Percentiles rank a stretch among this genome's conserved stretches.
phyloP scores from a whole-genome alignment of 768 basidiomycete genomes.

The Kwoniella dejecticola region DNA sequence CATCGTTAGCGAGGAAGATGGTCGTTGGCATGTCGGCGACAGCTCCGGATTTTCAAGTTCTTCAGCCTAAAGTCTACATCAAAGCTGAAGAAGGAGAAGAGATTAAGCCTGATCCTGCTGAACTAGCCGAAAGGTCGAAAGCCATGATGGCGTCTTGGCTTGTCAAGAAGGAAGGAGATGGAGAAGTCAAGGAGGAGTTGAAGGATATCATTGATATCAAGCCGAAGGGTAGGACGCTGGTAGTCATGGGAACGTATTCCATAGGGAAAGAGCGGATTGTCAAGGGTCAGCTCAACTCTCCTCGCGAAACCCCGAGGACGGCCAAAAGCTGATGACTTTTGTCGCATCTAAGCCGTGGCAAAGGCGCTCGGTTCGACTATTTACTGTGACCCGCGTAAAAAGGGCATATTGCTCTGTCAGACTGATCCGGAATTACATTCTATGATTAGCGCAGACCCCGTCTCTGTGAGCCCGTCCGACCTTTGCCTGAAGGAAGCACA shows the following conservation, averaged over 20 bases:
- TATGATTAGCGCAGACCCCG: constrained; percentile 74
- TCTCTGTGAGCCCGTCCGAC: constrained; percentile 57
- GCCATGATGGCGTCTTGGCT: constrained; percentile 56
- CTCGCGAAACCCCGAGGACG: neutral
- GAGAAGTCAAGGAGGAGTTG: constrained; percentile 31
- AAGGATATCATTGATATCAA: constrained; percentile 31
- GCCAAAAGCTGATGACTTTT: constrained; percentile 15
- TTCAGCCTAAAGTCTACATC: constrained; percentile 26
- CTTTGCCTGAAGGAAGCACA: neutral
- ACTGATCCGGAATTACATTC: constrained; percentile 77
- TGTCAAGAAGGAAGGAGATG: constrained; percentile 52
- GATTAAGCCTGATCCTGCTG: constrained; percentile 54
- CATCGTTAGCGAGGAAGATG: constrained; percentile 70
- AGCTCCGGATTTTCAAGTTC: constrained; percentile 29
- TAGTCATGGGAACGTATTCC: constrained; percentile 71
- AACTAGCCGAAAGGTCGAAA: constrained; percentile 46
- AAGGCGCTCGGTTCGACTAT: constrained; percentile 76
- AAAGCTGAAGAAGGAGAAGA: constrained; percentile 35
- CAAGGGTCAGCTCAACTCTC: constrained; percentile 65
- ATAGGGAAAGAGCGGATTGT: constrained; percentile 98
- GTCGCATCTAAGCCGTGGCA: constrained; percentile 68
- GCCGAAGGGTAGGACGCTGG: constrained; percentile 47
- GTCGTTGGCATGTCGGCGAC: constrained; percentile 52
- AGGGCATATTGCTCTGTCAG: constrained; percentile 78
- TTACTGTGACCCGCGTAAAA: constrained; percentile 84